Conservation (phyloP, 2,329 filamentous ascomycete genomes). For the Monosporascus sp. region DNA sequence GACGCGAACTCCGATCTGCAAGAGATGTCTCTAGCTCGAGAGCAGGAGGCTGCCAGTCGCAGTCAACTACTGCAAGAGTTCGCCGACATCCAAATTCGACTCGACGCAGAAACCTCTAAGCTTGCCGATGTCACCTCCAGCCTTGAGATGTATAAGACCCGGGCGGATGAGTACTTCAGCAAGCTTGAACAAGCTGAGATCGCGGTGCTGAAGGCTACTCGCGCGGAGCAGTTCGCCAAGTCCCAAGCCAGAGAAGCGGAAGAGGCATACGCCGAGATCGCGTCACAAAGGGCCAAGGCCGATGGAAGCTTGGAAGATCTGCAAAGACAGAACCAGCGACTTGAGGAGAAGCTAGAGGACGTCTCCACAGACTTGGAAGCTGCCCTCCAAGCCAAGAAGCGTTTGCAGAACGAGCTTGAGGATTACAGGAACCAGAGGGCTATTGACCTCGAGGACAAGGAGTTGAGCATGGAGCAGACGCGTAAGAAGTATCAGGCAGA, state of each 20-base stretch:
- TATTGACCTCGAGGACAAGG: constrained; percentile 95
- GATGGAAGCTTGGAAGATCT: constrained; percentile 83
- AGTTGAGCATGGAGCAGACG: constrained; percentile 92
- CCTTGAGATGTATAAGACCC: constrained; percentile 81
- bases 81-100: constrained; percentile 84
- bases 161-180: constrained; percentile 93
- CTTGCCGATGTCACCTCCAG: constrained; percentile 78
- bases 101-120: constrained; percentile 84
- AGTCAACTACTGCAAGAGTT: constrained; percentile 88
- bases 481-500: constrained; percentile 96
- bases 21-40: constrained; percentile 70
- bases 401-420: constrained; percentile 93
- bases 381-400: constrained; percentile 82
- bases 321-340: constrained; percentile 80
- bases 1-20: constrained; percentile 78
- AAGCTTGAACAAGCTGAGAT: constrained; percentile 97
- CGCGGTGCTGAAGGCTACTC: constrained; percentile 82
- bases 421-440: constrained; percentile 93
- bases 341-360: constrained; percentile 89
- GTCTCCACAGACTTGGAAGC: constrained; percentile 83
- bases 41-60: constrained; percentile 83
- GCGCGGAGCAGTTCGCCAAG: constrained; percentile 92
- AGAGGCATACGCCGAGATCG: constrained; percentile 81
- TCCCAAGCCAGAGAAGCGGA: constrained; percentile 85
- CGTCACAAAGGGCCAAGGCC: constrained; percentile 89